phyloP scores from a whole-genome alignment of 108 stramenopile species.

The Chaetoceros tenuissimus region DNA sequence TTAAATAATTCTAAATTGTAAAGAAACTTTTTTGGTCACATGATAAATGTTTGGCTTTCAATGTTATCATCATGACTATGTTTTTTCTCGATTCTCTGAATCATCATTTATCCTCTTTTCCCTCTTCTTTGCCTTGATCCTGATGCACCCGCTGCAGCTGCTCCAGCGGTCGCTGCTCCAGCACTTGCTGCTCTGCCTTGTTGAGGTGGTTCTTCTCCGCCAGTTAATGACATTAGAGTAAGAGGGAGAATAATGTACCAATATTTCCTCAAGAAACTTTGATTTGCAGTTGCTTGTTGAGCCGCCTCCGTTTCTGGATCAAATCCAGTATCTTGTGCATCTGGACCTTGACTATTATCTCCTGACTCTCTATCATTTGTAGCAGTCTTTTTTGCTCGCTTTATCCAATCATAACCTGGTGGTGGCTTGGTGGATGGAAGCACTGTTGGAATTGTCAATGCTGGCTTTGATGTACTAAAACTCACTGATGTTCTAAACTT shows the following conservation, averaged over 20 bases:
- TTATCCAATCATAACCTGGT: conserved; percentile 56
- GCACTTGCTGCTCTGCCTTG: conserved; percentile 7
- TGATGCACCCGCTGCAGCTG: conserved; percentile 14
- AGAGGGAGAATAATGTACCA: conserved; percentile 79
- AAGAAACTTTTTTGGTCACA: too few relatives aligned
- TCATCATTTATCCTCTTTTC: conserved; percentile 27
- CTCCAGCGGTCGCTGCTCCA: not conserved
- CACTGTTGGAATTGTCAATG: conserved; percentile 51
- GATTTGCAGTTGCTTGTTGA: conserved; percentile 18
- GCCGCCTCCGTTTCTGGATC: conserved; percentile 1
- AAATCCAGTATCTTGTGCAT: conserved; percentile 1
- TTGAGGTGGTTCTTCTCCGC: conserved; percentile 20
- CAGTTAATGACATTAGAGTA: conserved; percentile 37
- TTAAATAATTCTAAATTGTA: too few relatives aligned
- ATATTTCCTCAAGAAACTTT: conserved; percentile 49
- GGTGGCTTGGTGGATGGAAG: conserved; percentile 51
- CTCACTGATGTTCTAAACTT: conserved; percentile 47
- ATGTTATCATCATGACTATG: too few relatives aligned
- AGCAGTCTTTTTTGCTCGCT: conserved; percentile 21
- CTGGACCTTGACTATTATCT: conserved; percentile 4
- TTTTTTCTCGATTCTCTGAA: too few relatives aligned
- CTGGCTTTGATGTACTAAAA: conserved; percentile 56
- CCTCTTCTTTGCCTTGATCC: conserved; percentile 18
- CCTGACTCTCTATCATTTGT: conserved; percentile 20
- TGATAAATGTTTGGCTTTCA: too few relatives aligned